These are phyloP conservation scores for Leccinum rimulosum DNA, from an alignment of 768 basidiomycete genomes.

Conservation along the genomic window DNA sequence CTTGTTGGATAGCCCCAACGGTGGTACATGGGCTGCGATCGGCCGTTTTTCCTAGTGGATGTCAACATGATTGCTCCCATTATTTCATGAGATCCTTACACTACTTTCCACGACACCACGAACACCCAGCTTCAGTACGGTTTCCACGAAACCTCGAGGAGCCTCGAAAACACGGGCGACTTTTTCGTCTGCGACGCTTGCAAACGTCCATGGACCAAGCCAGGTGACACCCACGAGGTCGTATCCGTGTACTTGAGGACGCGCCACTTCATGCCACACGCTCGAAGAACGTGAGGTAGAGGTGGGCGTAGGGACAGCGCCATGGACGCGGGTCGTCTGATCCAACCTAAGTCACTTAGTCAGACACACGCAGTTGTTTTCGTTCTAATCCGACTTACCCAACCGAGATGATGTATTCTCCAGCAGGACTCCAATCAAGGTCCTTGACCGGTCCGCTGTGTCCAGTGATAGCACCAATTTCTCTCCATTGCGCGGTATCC, in stretches of 20 bases:
- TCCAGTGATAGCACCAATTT: constrained; percentile 78
- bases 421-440: constrained; percentile 82
- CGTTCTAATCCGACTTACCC: constrained; percentile 49
- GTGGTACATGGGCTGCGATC: constrained; percentile 84
- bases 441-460: constrained; percentile 80
- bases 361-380: not conserved
- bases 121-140: constrained; percentile 50
- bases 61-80: constrained; percentile 2
- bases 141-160: constrained; percentile 72
- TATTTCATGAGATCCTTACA: constrained; percentile 33
- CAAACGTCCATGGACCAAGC: constrained; percentile 73
- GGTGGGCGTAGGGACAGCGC: constrained; percentile 37
- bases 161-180: constrained; percentile 93
- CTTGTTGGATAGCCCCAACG: constrained; percentile 92
- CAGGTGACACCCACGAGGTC: constrained; percentile 82
- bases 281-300: constrained; percentile 10
- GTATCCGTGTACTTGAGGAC: constrained; percentile 97
- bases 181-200: constrained; percentile 95
- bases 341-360: constrained; percentile 56
- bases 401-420: constrained; percentile 82
- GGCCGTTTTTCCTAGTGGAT: constrained; percentile 56
- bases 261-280: constrained; percentile 82
- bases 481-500: constrained; percentile 59
- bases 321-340: constrained; percentile 91
- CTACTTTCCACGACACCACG: constrained; percentile 47